Conservation (phyloP, 140 eudicot genomes). For the Bidens hawaiensis region DNA sequence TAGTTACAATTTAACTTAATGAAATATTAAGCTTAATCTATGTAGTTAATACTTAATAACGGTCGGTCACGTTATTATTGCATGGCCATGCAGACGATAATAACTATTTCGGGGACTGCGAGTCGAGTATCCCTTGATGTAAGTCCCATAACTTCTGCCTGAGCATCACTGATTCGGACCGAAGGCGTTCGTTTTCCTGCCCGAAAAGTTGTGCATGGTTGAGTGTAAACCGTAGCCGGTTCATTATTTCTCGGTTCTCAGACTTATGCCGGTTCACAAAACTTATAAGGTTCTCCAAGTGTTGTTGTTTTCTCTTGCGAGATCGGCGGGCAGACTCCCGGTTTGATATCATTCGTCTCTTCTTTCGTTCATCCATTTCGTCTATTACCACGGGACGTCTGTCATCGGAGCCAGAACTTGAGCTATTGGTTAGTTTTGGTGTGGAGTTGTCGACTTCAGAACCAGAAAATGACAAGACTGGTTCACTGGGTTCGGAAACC, state of each 20-base stretch:
- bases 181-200: conserved; percentile 58
- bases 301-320: conserved; percentile 76
- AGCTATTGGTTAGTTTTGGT: conserved; percentile 24
- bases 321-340: conserved; percentile 92
- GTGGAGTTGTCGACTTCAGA: conserved; percentile 35
- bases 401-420: conserved; percentile 41
- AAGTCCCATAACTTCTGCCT: conserved; percentile 59
- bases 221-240: conserved; percentile 45
- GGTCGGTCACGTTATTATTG: conserved; percentile 41
- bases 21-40: conserved; percentile 13
- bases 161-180: conserved; percentile 50
- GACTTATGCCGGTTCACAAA: conserved; percentile 50
- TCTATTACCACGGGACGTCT: background rate
- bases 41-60: conserved; percentile 37
- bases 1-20: background rate
- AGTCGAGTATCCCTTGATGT: conserved; percentile 46
- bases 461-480: conserved; percentile 46
- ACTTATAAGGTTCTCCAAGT: conserved; percentile 67
- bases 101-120: conserved; percentile 54
- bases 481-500: conserved; percentile 38
- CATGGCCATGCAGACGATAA: conserved; percentile 55
- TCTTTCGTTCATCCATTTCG: conserved; percentile 57
- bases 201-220: conserved; percentile 40
- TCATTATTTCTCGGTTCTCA: conserved; percentile 65
- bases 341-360: conserved; percentile 83